Conservation (phyloP, 2,329 filamentous ascomycete genomes). For the Microsporum audouinii region DNA sequence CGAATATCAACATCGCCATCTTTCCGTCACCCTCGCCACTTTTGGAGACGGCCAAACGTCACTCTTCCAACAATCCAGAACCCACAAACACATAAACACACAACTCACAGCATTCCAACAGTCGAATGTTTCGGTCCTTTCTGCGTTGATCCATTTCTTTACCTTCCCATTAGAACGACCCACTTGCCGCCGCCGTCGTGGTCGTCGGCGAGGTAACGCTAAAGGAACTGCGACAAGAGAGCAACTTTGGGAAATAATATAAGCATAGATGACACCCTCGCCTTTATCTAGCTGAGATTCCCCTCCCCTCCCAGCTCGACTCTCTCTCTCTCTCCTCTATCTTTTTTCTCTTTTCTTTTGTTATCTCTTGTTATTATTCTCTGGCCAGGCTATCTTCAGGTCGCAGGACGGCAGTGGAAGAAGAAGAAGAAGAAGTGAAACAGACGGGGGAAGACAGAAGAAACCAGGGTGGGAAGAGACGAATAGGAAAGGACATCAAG, state of each 20-base stretch:
- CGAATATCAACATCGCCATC: neutral
- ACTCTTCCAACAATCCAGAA: neutral
- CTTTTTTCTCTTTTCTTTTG: neutral
- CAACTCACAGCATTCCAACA: neutral
- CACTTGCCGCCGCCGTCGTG: neutral
- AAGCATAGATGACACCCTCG: neutral
- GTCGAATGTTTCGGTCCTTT: neutral
- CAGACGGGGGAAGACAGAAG: neutral
- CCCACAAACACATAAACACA: neutral
- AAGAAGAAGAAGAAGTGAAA: neutral
- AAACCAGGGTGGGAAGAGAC: neutral
- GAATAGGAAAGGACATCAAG: neutral
- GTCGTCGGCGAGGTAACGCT: neutral
- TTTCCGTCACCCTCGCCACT: neutral
- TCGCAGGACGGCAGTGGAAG: neutral
- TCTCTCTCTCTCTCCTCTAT: neutral
- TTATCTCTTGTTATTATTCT: neutral
- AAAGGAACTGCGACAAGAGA: neutral
- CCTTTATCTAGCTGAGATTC: neutral
- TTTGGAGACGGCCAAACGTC: no score
- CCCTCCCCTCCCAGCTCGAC: neutral
- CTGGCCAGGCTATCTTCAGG: neutral
- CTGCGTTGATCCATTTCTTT: neutral
- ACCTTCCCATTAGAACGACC: neutral
- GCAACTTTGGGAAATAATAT: neutral